Conservation (phyloP, 768 basidiomycete species). For the Auricularia sp. region DNA sequence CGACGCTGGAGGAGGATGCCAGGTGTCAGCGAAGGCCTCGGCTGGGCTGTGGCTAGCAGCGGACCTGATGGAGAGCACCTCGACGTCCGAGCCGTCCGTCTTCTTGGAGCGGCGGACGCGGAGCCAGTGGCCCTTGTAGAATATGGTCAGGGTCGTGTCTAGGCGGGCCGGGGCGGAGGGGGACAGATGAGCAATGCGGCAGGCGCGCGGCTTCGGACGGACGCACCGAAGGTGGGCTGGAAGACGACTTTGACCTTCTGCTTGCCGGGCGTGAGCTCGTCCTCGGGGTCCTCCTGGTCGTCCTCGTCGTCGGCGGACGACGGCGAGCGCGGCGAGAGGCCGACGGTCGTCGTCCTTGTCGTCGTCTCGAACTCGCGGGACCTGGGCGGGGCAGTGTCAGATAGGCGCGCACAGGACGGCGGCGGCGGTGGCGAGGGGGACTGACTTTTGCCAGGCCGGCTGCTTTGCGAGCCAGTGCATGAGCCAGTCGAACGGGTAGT, state of each 20-base stretch:
- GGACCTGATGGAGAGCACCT: slow-evolving; percentile 58
- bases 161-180: background rate
- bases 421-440: background rate
- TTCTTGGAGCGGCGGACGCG: slow-evolving; percentile 63
- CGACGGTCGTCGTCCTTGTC: slow-evolving; percentile 56
- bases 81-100: slow-evolving; percentile 56
- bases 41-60: no score
- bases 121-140: slow-evolving; percentile 77
- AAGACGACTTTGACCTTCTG: slow-evolving; percentile 76
- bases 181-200: background rate
- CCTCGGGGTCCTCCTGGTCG: slow-evolving; percentile 35
- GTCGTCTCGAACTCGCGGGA: slow-evolving; percentile 86
- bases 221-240: slow-evolving; percentile 57
- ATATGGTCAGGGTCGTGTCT: slow-evolving; percentile 84
- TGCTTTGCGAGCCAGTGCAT: slow-evolving; percentile 80
- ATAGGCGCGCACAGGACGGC: no score
- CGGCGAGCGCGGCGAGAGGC: slow-evolving; percentile 3
- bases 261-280: slow-evolving; percentile 36
- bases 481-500: slow-evolving; percentile 85
- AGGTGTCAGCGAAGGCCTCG: no score
- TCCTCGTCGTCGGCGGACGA: slow-evolving; percentile 16
- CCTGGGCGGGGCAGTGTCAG: background rate
- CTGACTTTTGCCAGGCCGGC: slow-evolving; percentile 70
- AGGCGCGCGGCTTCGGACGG: background rate
- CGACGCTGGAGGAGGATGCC: slow-evolving; percentile 40